Base-by-base conservation (phyloP, 805 yeast genomes). In the Ogataea populi-albae region DNA sequence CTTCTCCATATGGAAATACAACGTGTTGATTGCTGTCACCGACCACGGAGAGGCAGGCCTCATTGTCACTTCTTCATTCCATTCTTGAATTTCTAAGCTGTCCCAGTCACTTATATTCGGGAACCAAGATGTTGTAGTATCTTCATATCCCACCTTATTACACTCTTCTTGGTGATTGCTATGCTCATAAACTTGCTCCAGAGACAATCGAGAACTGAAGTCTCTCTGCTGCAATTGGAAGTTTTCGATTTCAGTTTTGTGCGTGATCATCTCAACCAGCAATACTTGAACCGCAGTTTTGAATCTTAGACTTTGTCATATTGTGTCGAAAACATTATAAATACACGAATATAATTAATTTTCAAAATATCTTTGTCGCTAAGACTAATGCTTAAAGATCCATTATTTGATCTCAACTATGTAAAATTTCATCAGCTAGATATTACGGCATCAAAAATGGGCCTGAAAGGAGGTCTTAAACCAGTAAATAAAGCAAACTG, bases 401-500 rank as follows among this genome's bases (percentile, higher is more conserved):
- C 11, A 22, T 22, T 22, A 22, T 9, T 11, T 9, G 11, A 22
- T 9, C 23, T 22, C 23, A 22, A 22, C 9, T 11, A 22, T 9
- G 23, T 22, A 22, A 22, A 22, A 22, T 22, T 22, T 22, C 23
- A 16, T 35, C 37, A 50, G 18, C 54, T 53, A 6, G 42, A 34
- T 23, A 41, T 38, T 33, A 84, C 91, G 20, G 86, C 87, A 14
- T 73, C 66, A 47, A 73, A 77, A 30, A 82, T 71, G 15, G 71
- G 74, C 21, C 68, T 60, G 59, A 77, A 82, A 15, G 88, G 86
- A 3, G 89, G 81, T 18, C 51, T 61, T 32, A 70, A 58, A 0
- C 83, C 82, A 8, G 84, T 86, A 81, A 94, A 91, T 38, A 77
- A 62, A 44, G 71, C 65, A 57, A 89, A 88, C 64, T 93, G 98